phyloP scores from a whole-genome alignment of 2,329 filamentous ascomycete genomes.

The Hawksworthiomyces lignivorus region DNA sequence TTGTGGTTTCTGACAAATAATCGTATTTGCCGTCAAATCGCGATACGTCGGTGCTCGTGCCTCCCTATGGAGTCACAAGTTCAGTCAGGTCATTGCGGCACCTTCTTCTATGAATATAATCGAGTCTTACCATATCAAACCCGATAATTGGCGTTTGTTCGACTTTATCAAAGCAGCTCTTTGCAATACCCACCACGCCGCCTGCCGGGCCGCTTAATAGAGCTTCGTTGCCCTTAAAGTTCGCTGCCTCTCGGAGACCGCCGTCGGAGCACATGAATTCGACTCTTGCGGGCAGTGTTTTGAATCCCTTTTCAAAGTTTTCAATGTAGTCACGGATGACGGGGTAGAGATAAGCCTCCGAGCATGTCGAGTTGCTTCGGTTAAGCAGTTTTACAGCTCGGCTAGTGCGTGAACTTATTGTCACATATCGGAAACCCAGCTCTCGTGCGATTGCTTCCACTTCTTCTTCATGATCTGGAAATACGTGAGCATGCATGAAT shows the following conservation, averaged over 20 bases:
- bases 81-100: too few relatives aligned
- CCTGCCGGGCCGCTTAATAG: conserved; percentile 64
- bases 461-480: conserved; percentile 72
- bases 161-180: conserved; percentile 62
- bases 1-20: conserved; percentile 29
- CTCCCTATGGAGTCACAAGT: too few relatives aligned
- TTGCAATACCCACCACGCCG: conserved; percentile 64
- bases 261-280: conserved; percentile 56
- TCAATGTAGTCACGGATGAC: conserved; percentile 64
- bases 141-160: conserved; percentile 62
- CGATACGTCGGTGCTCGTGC: conserved; percentile 6
- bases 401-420: too few relatives aligned
- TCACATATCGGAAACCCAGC: too few relatives aligned
- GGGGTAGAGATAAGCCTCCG: conserved; percentile 65
- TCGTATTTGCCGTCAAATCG: background rate
- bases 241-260: conserved; percentile 13
- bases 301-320: conserved; percentile 58
- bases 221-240: conserved; percentile 32
- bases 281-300: too few relatives aligned
- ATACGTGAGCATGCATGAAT: conserved; percentile 54
- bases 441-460: conserved; percentile 52
- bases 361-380: conserved; percentile 60
- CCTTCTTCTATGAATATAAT: too few relatives aligned
- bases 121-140: conserved; percentile 74
- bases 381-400: conserved; percentile 58